A percentile compares a stretch with the other conserved stretches of the same genome.
Evolutionary conservation across 1,139 yeast genomes (phyloP).

Genomic region (Candida buenavistaensis): DNA sequence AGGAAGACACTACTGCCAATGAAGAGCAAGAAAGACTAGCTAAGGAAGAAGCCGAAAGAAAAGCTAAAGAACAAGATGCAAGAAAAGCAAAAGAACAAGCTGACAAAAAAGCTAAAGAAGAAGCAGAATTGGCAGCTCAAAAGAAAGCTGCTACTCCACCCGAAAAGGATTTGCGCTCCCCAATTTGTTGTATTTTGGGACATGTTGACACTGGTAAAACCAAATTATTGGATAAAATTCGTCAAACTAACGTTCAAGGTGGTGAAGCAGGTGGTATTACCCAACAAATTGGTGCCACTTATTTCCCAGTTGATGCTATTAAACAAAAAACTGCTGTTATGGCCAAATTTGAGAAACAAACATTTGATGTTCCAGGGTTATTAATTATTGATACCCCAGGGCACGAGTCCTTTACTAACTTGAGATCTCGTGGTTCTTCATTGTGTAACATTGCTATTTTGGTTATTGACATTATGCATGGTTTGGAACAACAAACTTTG

Average conservation of each 20-base stretch:
- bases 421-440: constrained; percentile 98
- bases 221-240: constrained; percentile 89
- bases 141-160: constrained; percentile 20
- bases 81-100: constrained; percentile 7
- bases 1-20: constrained; percentile 17
- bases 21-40: constrained; percentile 22
- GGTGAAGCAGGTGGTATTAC: constrained; percentile 99
- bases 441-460: constrained; percentile 98
- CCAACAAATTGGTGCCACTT: constrained; percentile 99
- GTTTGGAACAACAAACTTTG: constrained; percentile 94
- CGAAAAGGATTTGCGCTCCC: constrained; percentile 79
- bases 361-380: constrained; percentile 95
- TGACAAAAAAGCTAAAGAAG: constrained; percentile 4
- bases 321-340: constrained; percentile 87
- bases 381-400: constrained; percentile 98
- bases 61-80: constrained; percentile 4
- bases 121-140: constrained; percentile 9
- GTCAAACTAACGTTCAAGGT: constrained; percentile 99
- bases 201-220: constrained; percentile 99
- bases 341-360: constrained; percentile 81
- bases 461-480: constrained; percentile 99
- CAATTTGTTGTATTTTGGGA: constrained; percentile 98
- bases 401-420: constrained; percentile 97
- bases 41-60: constrained; percentile 10
- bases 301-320: constrained; percentile 95